Evolutionary conservation across 1,284 basidiomycete genomes (phyloP), one percentile per base, ranked within the genome.

Genomic region (Marasmius sp.): DNA sequence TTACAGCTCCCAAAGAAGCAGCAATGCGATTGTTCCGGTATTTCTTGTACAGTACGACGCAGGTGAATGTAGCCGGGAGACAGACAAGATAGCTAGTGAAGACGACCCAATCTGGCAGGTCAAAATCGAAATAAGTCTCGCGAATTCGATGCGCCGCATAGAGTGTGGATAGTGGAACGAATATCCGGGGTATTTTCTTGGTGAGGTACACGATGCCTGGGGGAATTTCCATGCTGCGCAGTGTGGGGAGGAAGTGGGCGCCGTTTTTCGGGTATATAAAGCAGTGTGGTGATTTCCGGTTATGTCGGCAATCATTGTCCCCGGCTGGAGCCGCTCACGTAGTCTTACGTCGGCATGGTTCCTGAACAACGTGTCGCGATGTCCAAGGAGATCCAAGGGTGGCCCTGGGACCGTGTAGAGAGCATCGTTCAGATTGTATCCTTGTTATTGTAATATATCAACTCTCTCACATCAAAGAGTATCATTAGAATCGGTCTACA

Each of bases 161-260:
- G 0, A 66, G 66, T 0, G 60, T 51, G 1, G 64, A 41, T 5
- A 70, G 72, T 7, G 66, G 64, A 4, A 65, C 43, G 16, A 72
- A 33, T 0, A 75, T 45, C 0, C 67, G 61, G 8, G 74, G 74
- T 0, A 74, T 56, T 5, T 67, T 61, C 27, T 63, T 64, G 34
- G 67, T 58, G 11, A 75, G 53, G 2, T 69, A 74, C 10, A 69
- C 52, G 4, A 76, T 64, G 38, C 74, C 75, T 20, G 75, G 75
- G 0, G 75, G 71, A 2, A 71, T 27, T n/a, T 43, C 39, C 59
- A 63, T 64, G 27, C 27, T 27, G 27, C 18, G 20, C 56, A 33
- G 27, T 12, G 48, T 11, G 11, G 48, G 27, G 11, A 34, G 27
- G 18, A 34, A 4, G 22, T 27, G 50, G 27, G 48, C 11, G 11